Evolutionary conservation across 192 early-diverging fungal genomes (phyloP).

Genomic region (Ambispora gerdemannii): DNA sequence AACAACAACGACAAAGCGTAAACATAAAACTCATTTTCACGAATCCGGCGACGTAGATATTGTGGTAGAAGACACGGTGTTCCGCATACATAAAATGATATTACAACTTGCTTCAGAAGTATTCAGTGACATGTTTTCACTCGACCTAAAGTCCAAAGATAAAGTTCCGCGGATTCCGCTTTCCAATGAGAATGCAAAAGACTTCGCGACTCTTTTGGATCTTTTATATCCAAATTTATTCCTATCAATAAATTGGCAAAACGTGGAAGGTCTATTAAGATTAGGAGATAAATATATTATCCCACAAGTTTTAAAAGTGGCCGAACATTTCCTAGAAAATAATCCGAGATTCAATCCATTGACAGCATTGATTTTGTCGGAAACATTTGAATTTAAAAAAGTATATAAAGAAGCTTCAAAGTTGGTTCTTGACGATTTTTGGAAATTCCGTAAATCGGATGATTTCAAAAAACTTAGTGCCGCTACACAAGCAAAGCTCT

Average conservation of each 20-base stretch:
- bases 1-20: no score
- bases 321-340: neutral
- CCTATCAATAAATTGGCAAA: neutral
- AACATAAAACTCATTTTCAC: neutral
- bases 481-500: neutral
- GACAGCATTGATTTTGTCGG: neutral
- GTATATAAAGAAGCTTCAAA: conserved; percentile 9
- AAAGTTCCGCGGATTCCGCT: neutral
- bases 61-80: neutral
- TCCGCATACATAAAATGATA: conserved; percentile 6
- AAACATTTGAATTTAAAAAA: neutral
- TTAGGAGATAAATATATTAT: conserved; percentile 7
- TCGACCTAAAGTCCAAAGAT: neutral
- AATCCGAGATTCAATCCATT: neutral
- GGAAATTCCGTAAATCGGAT: neutral
- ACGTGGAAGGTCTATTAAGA: neutral
- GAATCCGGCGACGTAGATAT: conserved; percentile 10
- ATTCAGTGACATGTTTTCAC: neutral
- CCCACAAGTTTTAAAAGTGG: neutral
- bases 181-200: no score
- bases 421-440: conserved; percentile 7
- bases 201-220: neutral
- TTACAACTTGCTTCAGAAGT: conserved; percentile 10
- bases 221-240: neutral
- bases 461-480: neutral